Base-by-base conservation (phyloP, 2,329 filamentous ascomycete species). In the Fulvia fulva region DNA sequence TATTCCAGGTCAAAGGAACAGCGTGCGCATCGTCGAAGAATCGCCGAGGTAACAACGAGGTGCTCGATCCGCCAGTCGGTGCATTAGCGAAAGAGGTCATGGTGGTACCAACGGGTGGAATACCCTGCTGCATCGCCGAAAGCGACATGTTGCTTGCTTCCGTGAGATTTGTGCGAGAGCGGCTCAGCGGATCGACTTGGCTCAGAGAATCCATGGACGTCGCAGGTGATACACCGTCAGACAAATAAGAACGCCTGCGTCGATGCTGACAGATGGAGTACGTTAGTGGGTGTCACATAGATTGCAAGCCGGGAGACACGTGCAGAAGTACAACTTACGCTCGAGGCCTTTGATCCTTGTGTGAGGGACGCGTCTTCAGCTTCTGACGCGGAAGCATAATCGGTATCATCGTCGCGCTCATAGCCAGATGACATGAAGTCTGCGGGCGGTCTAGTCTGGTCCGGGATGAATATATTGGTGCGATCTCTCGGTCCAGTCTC, bases 151-250 rank as follows among this genome's bases (percentile, higher is more conserved):
- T 83, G 16, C 80, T 78, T 56, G 68, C 62, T 53, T 72, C 70
- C 57, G 73, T 73, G 44, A 72, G 60, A 65, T 89, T 87, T 59
- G 77, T 81, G 62, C 83, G 81, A 34, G 80, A 81, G 65, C 86
- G 78, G 30, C 77, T 80, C 16, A 81, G 75, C 5, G 85, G 83
- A 6, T 88, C 87, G 52, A 83, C 77, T 51, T 83, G 87, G 65
- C 88, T 91, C 64, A 96, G 87, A 0, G 92, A 96, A 70, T 96
- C 91, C 87, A 95, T 91, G 1, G 92, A 97, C 0, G 89, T 89
- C 21, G 91, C 90, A 14, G 91, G 90, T 22, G 91, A 96, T 49
- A 96, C 80, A 28, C 86, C 87, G 57, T 89, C 86, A 58, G 80
- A 82, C 59, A 83, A 75, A 67, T 84, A 83, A 12, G 88, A 89